Percentiles rank a stretch among this genome's conserved stretches.
Conservation (phyloP, 805 yeast genomes). For the Sugiyamaella chiloensis region DNA sequence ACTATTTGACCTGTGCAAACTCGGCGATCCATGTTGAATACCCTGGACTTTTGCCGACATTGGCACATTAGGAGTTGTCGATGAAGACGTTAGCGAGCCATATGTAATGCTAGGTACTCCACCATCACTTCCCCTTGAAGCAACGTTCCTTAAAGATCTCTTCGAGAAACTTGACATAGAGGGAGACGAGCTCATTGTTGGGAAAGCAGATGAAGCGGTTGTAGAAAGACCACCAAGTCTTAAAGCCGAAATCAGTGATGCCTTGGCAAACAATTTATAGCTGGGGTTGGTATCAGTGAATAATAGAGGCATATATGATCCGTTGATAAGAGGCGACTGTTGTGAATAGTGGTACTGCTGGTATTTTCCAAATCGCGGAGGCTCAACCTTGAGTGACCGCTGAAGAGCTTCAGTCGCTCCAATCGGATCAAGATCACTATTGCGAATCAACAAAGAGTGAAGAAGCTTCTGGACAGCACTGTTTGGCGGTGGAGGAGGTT, state of each 20-base stretch:
- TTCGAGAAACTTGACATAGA: slow-evolving; percentile 9
- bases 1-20: slow-evolving; percentile 33
- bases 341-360: slow-evolving; percentile 43
- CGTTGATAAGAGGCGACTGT: slow-evolving; percentile 56
- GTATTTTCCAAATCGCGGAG: slow-evolving; percentile 50
- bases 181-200: slow-evolving; percentile 9
- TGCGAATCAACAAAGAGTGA: slow-evolving; percentile 45
- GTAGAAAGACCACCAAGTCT: slow-evolving; percentile 36
- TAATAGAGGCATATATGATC: slow-evolving; percentile 61
- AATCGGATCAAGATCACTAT: slow-evolving; percentile 35
- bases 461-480: slow-evolving; percentile 41
- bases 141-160: slow-evolving; percentile 11
- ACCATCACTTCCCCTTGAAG: neutral
- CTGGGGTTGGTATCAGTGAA: slow-evolving; percentile 56
- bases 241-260: slow-evolving; percentile 35
- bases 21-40: neutral
- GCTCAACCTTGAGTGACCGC: slow-evolving; percentile 61
- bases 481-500: slow-evolving; percentile 28
- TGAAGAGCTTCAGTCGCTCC: slow-evolving; percentile 54
- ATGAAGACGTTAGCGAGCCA: slow-evolving; percentile 5
- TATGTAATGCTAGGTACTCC: neutral
- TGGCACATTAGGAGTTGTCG: neutral
- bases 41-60: neutral
- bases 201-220: slow-evolving; percentile 4
- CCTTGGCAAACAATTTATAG: slow-evolving; percentile 55